Conservation (phyloP, 176 grass and related monocot genomes). For the Puccinellia tenuiflora region DNA sequence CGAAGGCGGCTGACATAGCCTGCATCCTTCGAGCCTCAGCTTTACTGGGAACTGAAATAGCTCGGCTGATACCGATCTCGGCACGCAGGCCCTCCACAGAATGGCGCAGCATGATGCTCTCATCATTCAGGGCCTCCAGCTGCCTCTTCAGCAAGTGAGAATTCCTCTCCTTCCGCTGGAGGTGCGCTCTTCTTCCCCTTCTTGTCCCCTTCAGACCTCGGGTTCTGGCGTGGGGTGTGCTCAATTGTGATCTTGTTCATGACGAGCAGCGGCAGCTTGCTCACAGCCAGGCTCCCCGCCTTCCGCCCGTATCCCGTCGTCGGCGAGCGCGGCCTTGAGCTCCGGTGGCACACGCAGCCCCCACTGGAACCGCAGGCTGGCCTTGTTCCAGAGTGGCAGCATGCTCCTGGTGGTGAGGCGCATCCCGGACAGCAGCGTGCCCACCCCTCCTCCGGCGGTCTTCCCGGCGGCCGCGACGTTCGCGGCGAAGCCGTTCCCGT, state of each 20-base stretch:
- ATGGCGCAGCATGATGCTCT: slow-evolving; percentile 50
- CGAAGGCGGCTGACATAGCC: background rate
- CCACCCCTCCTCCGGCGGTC: slow-evolving; percentile 25
- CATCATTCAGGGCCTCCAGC: slow-evolving; percentile 48
- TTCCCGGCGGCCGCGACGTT: slow-evolving; percentile 40
- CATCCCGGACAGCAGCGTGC: slow-evolving; percentile 50
- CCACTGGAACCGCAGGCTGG: slow-evolving; percentile 72
- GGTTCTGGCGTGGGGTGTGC: background rate
- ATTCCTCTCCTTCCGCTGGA: background rate
- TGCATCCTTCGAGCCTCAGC: background rate
- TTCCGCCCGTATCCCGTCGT: slow-evolving; percentile 39
- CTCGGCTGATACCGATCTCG: slow-evolving; percentile 36
- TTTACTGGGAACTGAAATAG: background rate
- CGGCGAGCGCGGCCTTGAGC: slow-evolving; percentile 32
- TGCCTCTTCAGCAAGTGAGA: slow-evolving; percentile 49
- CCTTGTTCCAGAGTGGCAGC: slow-evolving; percentile 54
- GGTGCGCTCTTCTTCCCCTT: slow-evolving; percentile 11
- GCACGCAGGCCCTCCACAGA: slow-evolving; percentile 45
- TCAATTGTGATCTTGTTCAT: slow-evolving; percentile 94
- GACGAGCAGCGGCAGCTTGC: slow-evolving; percentile 68
- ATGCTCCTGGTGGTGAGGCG: slow-evolving; percentile 58
- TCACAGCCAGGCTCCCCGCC: slow-evolving; percentile 34
- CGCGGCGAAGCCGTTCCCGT: slow-evolving; percentile 45
- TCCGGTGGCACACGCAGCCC: slow-evolving; percentile 69
- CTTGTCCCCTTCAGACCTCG: background rate